Evolutionary conservation across 176 grass and related monocot species (phyloP).

Genomic region (Juncus effusus): DNA sequence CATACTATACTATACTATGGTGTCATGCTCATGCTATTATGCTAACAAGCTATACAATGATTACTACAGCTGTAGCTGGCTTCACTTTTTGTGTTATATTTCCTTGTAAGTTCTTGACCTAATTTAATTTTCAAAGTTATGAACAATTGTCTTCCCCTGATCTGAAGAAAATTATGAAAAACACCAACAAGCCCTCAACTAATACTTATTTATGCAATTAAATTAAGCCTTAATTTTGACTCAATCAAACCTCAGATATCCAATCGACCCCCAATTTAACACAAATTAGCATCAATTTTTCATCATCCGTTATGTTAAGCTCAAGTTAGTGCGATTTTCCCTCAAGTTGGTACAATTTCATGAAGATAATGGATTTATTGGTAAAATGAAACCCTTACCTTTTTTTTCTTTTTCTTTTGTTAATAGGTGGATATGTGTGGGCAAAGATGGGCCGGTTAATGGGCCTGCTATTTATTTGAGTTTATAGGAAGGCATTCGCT

Average conservation of each 20-base stretch:
- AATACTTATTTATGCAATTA: background rate
- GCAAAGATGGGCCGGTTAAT: slow-evolving; percentile 43
- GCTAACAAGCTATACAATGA: slow-evolving; percentile 62
- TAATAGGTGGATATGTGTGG: slow-evolving; percentile 73
- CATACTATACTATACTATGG: no score
- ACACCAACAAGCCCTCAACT: no score
- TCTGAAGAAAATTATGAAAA: no score
- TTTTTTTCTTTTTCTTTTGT: background rate
- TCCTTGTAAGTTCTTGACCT: slow-evolving; percentile 53
- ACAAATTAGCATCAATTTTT: slow-evolving; percentile 11
- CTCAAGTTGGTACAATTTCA: no score
- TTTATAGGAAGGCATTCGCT: slow-evolving; percentile 80
- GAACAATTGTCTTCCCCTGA: no score
- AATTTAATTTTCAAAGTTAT: no score
- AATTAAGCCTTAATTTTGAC: background rate
- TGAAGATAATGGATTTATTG: no score
- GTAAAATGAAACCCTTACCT: no score
- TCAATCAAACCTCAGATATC: background rate
- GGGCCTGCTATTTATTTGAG: slow-evolving; percentile 63
- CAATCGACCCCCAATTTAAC: background rate
- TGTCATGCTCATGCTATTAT: no score
- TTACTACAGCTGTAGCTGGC: slow-evolving; percentile 63
- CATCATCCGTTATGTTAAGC: no score
- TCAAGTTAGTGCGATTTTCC: no score
- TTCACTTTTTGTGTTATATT: slow-evolving; percentile 66